Base-by-base conservation (phyloP, 2,329 filamentous ascomycete genomes). In the Xylaria polymorpha region DNA sequence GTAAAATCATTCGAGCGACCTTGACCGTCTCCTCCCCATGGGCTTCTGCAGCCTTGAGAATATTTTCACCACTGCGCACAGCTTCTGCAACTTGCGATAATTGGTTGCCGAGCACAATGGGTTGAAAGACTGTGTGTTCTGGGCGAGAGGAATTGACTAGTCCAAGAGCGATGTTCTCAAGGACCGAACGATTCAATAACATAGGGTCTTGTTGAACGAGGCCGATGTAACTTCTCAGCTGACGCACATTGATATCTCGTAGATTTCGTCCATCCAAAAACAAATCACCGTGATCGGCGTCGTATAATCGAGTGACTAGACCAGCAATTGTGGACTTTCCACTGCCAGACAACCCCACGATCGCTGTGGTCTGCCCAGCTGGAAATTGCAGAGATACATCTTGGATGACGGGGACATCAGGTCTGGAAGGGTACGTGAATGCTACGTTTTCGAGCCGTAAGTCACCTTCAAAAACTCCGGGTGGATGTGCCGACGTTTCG, bases 271-370 rank as follows among this genome's bases (percentile, higher is more conserved):
- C 85, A 74, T 85, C 85, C 3, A 88, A 74, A 1, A 78, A 73
- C 3, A 89, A 79, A 0, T 74, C 74, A 2, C 88, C 88, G 4
- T 80, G 78, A 0, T 82, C 81, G 0, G 87, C 85, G 61, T 89
- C 85, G 71, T 91, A 90, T 39, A 90, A 82, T 44, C 89, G 81
- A 44, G 86, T 84, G 0, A 88, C 77, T 2, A 90, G 79, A 4
- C 83, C 84, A 1, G 87, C 85, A 73, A 88, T 77, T 0, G 84
- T 85, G 15, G 82, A 84, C 66, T 85, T 85, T 1, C 84, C 84
- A 64, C 82, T 83, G 4, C 85, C 85, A 4, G 83, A 85, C 5
- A 83, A 77, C 1, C 85, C 85, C 8, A 87, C 85, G 50, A 87
- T 79, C 4, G 85, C 85, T 0, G 85, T 86, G 35, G 76, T 76